Percentiles rank a stretch among this genome's conserved stretches.
Conservation (phyloP, 176 grass and related monocot species). For the Ensete glaucum region DNA sequence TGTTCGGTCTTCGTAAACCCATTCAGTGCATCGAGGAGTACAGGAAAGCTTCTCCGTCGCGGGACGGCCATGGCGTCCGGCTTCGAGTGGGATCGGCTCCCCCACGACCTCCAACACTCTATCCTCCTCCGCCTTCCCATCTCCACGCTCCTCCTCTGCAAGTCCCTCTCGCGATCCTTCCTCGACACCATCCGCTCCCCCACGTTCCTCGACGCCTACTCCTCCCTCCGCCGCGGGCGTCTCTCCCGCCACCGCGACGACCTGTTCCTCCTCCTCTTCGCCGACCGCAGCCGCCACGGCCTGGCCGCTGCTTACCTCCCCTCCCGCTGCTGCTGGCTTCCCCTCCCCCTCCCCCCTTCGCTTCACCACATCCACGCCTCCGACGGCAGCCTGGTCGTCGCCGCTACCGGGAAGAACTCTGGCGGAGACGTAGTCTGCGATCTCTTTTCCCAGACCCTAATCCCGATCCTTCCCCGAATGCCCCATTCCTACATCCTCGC, state of each 20-base stretch:
- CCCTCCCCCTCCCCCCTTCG: not conserved
- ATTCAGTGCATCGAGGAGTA: no score
- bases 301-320: constrained; percentile 32
- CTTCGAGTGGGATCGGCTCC: constrained; percentile 35
- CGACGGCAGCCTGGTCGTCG: not conserved
- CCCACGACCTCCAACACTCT: constrained; percentile 25
- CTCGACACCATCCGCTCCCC: constrained; percentile 30
- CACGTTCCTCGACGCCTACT: constrained; percentile 27
- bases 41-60: no score
- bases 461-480: not conserved
- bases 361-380: constrained; percentile 4
- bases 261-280: constrained; percentile 28
- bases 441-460: not conserved
- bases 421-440: not conserved
- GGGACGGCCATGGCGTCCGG: not conserved
- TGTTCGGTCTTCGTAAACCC: no score
- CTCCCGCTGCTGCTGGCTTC: constrained; percentile 4
- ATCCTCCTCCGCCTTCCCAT: constrained; percentile 45
- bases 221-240: not conserved
- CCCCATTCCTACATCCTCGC: constrained; percentile 28
- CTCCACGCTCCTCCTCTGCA: constrained; percentile 28
- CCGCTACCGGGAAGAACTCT: not conserved
- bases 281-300: constrained; percentile 21
- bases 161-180: constrained; percentile 25
- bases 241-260: not conserved